Base-by-base conservation (phyloP, 2,329 filamentous ascomycete species). In the Aspergillus bombycis region DNA sequence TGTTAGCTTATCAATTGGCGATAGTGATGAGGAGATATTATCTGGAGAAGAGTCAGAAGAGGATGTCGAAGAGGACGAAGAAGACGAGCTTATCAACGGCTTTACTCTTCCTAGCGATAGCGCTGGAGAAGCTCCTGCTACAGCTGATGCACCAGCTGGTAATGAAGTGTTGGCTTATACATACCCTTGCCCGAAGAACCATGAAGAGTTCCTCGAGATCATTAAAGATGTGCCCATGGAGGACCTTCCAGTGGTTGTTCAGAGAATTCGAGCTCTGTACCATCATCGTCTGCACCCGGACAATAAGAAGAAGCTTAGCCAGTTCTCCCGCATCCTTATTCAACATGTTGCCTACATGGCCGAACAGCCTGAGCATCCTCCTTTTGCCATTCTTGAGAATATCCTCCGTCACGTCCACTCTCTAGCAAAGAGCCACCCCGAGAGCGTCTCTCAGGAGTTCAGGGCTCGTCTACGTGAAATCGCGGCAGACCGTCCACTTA, bases 351-450 rank as follows among this genome's bases (percentile, higher is more conserved):
- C 81, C 2, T 85, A 88, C 71, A 81, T 89, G 70, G 83, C 82
- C 10, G 82, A 85, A 46, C 76, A 84, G 52, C 63, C 72, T 61
- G 77, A 71, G 71, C 81, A 72, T 62, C 84, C 88, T 3, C 84
- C 89, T 0, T 91, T 95, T 69, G 77, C 84, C 0, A 84, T 91
- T 1, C 76, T 96, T 19, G 95, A 99, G 77, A 90, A 86, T 58
- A 78, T 97, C 16, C 89, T 94, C 63, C 91, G 95, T 55, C 95
- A 99, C 77, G 84, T 97, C 28, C 96, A 99, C 79, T 98, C 94
- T 2, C 84, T 99, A 60, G 91, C 94, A 4, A 94, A 97, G 75
- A 91, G 88, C 57, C 96, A 93, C 71, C 89, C 94, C 0, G 82
- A 91, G 43, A 89, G 90, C 61, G 91, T 97, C 61, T 89, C 90